A percentile compares a stretch with the other conserved stretches of the same genome.
phyloP scores from a whole-genome alignment of 768 basidiomycete species.

The Mycena epipterygia region DNA sequence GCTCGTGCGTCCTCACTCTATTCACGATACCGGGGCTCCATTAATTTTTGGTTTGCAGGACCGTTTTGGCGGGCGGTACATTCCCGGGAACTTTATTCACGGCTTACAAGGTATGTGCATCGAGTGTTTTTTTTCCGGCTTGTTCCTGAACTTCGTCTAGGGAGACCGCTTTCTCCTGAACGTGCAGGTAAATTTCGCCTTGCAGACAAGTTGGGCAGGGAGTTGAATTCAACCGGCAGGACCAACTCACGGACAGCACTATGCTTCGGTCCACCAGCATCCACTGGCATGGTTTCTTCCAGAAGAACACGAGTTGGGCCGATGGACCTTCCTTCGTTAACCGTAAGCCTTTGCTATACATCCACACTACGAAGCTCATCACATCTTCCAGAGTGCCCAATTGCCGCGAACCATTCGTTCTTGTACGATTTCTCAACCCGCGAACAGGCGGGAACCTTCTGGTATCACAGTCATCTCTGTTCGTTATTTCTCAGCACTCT shows the following conservation, averaged over 20 bases:
- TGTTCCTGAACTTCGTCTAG: slow-evolving; percentile 37
- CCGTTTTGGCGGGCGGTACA: slow-evolving; percentile 47
- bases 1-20: slow-evolving; percentile 51
- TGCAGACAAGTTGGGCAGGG: slow-evolving; percentile 30
- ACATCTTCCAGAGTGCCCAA: slow-evolving; percentile 25
- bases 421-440: slow-evolving; percentile 52
- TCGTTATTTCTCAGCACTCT: neutral
- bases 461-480: slow-evolving; percentile 56
- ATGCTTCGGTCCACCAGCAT: slow-evolving; percentile 67
- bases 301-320: slow-evolving; percentile 51
- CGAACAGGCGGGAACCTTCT: slow-evolving; percentile 59
- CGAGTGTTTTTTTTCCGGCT: neutral
- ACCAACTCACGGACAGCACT: slow-evolving; percentile 56
- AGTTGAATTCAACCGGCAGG: slow-evolving; percentile 34
- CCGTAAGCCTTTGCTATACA: neutral
- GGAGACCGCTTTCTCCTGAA: slow-evolving; percentile 61
- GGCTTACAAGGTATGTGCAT: slow-evolving; percentile 45
- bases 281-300: slow-evolving; percentile 61
- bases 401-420: slow-evolving; percentile 17
- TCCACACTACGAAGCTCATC: neutral
- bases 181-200: slow-evolving; percentile 42
- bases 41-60: slow-evolving; percentile 4
- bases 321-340: slow-evolving; percentile 56
- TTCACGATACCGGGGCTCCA: slow-evolving; percentile 18
- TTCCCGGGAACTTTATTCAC: slow-evolving; percentile 43